A percentile compares a stretch with the other conserved stretches of the same genome.
Evolutionary conservation across 192 early-diverging fungal genomes (phyloP).

Genomic region (Coemansia sp.): DNA sequence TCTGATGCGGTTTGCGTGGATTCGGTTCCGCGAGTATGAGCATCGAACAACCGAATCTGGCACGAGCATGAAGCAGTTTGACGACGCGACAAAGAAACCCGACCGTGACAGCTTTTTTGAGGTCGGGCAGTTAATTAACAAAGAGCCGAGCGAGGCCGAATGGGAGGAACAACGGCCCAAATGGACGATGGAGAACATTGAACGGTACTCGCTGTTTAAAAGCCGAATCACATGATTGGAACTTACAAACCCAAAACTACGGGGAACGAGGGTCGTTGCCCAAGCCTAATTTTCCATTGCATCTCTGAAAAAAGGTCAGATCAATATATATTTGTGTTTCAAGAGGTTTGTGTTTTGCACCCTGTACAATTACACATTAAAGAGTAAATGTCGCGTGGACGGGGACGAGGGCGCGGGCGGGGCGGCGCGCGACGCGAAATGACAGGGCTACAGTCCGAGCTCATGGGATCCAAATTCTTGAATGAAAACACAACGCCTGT

Average conservation of each 20-base stretch:
- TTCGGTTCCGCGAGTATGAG: slow-evolving; percentile 61
- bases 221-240: slow-evolving; percentile 74
- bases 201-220: slow-evolving; percentile 88
- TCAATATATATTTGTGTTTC: too few species aligned
- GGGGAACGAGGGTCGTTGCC: too few species aligned
- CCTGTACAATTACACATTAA: background rate
- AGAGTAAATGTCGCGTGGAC: slow-evolving; percentile 30
- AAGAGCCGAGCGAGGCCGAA: slow-evolving; percentile 37
- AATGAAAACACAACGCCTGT: slow-evolving; percentile 11
- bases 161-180: slow-evolving; percentile 59
- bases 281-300: too few species aligned
- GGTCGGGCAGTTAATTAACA: slow-evolving; percentile 41
- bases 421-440: slow-evolving; percentile 42
- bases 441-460: slow-evolving; percentile 48
- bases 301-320: too few species aligned
- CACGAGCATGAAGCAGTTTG: slow-evolving; percentile 34
- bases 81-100: slow-evolving; percentile 53
- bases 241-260: too few species aligned
- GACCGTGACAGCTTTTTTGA: slow-evolving; percentile 38
- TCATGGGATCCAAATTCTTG: slow-evolving; percentile 28
- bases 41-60: slow-evolving; percentile 17
- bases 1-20: slow-evolving; percentile 71
- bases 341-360: background rate
- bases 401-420: slow-evolving; percentile 46
- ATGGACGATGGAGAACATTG: slow-evolving; percentile 79